Base-by-base conservation (phyloP, 768 basidiomycete genomes). In the Pleurotus tuber-regium region DNA sequence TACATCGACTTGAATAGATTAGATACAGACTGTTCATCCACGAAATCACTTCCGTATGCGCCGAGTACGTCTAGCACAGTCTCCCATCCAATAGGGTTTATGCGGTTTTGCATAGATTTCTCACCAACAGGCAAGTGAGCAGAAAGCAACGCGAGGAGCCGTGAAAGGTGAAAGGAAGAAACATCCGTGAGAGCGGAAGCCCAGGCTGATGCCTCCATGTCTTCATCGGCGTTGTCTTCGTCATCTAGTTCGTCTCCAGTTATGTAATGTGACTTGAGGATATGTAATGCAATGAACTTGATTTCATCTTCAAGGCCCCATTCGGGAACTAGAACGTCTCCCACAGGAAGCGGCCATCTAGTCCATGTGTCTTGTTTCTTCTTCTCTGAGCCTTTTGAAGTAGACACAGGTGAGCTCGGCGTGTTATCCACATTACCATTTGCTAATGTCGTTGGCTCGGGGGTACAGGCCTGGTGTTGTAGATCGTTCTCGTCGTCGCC, bases 301-400 rank as follows among this genome's bases (percentile, higher is more conserved):
- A 91, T 73, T 65, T 91, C 89, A 56, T 91, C 89, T 41, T 82
- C 75, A 18, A 92, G 67, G 7, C 68, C 67, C 84, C 84, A 91
- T 66, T 89, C 83, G 1, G 89, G 87, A 7, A 78, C 69, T 19
- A 75, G 70, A 12, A 87, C 76, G 58, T 91, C 86, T 12, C 72
- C 70, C 2, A 72, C 58, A 14, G 82, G 74, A 44, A 90, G 75
- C 1, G 89, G 89, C 89, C 89, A 92, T 5, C 82, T 73, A 0
- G 88, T 89, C 87, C 87, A 90, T 0, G 69, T 70, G 58, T 86
- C 80, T 19, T 73, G 39, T 30, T 38, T 43, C 46, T 42, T 60
- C 54, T 36, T 28, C 25, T 59, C 56, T 4, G 62, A 29, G 19
- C 23, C 42, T 14, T 49, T 23, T 16, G 29, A 23, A 18, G 31